Base-by-base conservation (phyloP, 805 yeast genomes). In the Brettanomyces naardenensis region DNA sequence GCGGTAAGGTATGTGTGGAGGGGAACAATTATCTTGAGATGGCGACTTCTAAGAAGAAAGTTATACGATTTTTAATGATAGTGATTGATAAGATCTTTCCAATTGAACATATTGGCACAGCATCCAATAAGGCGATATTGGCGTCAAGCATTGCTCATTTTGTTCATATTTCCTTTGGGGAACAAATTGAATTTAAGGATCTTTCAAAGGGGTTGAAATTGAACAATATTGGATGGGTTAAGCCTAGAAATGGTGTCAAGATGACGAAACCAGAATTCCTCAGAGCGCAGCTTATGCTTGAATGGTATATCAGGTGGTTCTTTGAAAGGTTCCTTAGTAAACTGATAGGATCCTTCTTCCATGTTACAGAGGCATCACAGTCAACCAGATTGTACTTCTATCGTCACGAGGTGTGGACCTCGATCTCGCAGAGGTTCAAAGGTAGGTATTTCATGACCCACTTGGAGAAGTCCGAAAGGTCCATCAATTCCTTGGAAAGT, bases 401-500 rank as follows among this genome's bases (percentile, higher is more conserved):
- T 48, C 66, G 79, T 14, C 87, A 78, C 38, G 64, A 59, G 19
- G 56, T 62, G 1, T 87, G 95, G 95, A 51, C 46, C 7, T 31
- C 32, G 26, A 56, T 71, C 14, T 61, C 74, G 2, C 47, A 47
- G 10, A 56, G 58, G 1, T 80, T 70, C 62, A 51, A 68, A 37
- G 49, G 55, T 4, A 44, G 40, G 11, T 82, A 81, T 48, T 54
- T 61, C 23, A 46, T 49, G 0, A 53, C 55, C 4, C 62, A 65
- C 44, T 54, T 80, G 20, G 34, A 39, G 1, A 46, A 46, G 26
- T 41, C 48, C 19, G 26, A 33, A 3, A 41, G 42, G 5, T 20
- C 45, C 4, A 17, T 27, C 3, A 49, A 52, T 33, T 26, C 37
- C n/a, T 41, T 46, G 6, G 22, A 25, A 4, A 45, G 45, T 3